Conservation (phyloP, 2,329 filamentous ascomycete genomes). For the Alternaria metachromatica region DNA sequence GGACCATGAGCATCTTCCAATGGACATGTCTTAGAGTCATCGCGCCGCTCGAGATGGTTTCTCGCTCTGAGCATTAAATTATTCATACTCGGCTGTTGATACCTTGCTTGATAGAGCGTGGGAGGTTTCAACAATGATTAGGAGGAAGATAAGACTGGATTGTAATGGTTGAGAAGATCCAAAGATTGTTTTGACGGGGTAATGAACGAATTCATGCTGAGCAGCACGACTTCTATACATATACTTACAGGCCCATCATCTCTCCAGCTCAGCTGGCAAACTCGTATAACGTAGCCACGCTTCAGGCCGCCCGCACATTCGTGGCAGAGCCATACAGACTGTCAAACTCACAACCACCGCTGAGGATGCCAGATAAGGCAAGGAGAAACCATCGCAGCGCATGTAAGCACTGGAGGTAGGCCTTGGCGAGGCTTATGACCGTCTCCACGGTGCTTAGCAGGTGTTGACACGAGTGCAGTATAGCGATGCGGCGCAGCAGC, state of each 20-base stretch:
- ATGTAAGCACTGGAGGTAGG: background rate
- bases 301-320: background rate
- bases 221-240: background rate
- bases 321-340: background rate
- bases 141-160: background rate
- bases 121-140: background rate
- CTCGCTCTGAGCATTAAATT: background rate
- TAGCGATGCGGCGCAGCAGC: background rate
- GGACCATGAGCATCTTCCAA: constrained; percentile 20
- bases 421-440: background rate
- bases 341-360: background rate
- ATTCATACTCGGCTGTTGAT: background rate
- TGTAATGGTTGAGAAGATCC: background rate
- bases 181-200: background rate
- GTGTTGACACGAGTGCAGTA: background rate
- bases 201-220: background rate
- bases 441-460: background rate
- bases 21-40: constrained; percentile 18
- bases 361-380: background rate
- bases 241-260: background rate
- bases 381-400: background rate
- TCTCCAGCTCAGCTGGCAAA: background rate
- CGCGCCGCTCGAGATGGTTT: background rate
- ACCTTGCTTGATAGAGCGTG: background rate
- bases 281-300: background rate